Evolutionary conservation across 768 basidiomycete species (phyloP).

Genomic region (Lentinus brumalis): DNA sequence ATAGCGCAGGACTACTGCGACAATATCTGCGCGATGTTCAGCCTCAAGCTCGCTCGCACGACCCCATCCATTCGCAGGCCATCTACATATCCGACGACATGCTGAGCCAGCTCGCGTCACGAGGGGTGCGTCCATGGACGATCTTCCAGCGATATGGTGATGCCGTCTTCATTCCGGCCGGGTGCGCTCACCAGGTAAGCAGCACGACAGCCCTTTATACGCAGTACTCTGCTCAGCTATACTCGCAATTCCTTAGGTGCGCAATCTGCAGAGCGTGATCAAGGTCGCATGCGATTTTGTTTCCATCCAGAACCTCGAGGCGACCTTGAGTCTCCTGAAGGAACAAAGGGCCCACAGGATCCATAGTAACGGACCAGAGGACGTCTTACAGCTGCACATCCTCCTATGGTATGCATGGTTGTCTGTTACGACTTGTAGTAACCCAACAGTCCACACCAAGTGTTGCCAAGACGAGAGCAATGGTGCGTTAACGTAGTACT

Average conservation of each 20-base stretch:
- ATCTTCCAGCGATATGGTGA: neutral
- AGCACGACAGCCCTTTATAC: too few relatives aligned
- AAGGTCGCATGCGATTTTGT: constrained; percentile 2
- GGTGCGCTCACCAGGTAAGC: neutral
- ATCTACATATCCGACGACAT: neutral
- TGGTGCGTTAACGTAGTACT: neutral
- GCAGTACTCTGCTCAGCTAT: too few relatives aligned
- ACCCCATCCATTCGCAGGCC: neutral
- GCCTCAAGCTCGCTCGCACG: neutral
- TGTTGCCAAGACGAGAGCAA: neutral
- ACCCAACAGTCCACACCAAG: neutral
- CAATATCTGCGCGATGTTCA: neutral
- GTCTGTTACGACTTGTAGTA: neutral
- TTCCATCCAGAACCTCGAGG: neutral
- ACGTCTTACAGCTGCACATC: neutral
- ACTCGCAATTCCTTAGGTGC: neutral
- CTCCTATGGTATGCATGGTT: neutral
- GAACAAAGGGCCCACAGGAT: neutral
- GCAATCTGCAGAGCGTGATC: neutral
- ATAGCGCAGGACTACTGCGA: neutral
- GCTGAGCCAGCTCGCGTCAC: neutral
- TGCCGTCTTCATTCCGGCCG: neutral
- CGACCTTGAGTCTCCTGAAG: neutral
- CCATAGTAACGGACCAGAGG: neutral
- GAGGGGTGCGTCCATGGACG: neutral